These are phyloP conservation scores for Jackrogersella multiformis DNA, from an alignment of 495 filamentous ascomycete species.

Conservation along the genomic window DNA sequence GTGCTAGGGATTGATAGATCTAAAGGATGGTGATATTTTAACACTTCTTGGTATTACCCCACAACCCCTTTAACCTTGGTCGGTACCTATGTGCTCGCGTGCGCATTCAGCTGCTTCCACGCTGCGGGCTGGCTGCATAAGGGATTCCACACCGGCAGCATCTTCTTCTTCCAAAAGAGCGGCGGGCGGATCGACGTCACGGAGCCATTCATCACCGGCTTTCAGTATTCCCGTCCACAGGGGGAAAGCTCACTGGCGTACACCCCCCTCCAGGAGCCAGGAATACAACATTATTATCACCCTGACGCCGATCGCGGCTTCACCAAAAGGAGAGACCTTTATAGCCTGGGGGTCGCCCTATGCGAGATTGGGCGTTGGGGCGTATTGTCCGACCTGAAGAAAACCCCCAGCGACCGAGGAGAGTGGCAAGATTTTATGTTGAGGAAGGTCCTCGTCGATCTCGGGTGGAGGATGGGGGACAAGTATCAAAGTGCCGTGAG, in stretches of 20 bases:
- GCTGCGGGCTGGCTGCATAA: background rate
- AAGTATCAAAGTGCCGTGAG: conserved; percentile 14
- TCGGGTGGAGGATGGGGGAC: conserved; percentile 13
- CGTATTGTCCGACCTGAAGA: background rate
- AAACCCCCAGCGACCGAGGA: background rate
- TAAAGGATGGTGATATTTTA: too few relatives aligned
- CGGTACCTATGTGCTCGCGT: background rate
- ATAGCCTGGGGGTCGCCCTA: conserved; percentile 4
- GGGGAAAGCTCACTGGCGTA: background rate
- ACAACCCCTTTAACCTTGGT: too few relatives aligned
- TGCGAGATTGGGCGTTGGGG: conserved; percentile 13
- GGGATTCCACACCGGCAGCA: background rate
- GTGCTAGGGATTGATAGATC: too few relatives aligned
- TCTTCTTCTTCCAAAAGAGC: background rate
- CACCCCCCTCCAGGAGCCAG: background rate
- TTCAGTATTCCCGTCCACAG: background rate
- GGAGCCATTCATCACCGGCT: background rate
- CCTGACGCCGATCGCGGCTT: background rate
- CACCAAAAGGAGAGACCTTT: conserved; percentile 1
- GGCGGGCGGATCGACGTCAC: conserved; percentile 1
- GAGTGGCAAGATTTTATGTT: background rate
- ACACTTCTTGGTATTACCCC: too few relatives aligned
- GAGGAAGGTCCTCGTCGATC: background rate
- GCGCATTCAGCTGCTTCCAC: background rate
- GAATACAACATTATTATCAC: background rate